Base-by-base conservation (phyloP, 176 grass and related monocot genomes). In the Paspalum notatum region DNA sequence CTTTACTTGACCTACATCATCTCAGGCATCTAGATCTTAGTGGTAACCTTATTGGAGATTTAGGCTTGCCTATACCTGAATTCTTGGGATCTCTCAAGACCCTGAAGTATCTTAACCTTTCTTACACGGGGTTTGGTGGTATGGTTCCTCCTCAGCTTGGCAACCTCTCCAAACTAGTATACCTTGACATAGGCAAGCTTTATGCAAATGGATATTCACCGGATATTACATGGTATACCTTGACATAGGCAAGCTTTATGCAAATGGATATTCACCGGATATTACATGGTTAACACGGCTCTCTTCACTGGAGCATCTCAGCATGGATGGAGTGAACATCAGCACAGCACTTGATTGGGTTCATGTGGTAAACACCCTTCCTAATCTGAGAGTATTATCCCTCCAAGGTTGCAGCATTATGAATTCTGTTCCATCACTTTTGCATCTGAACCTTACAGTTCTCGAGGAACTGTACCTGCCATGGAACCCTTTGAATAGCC, bases 51-150 rank as follows among this genome's bases (percentile, higher is more conserved):
- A 74, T 89, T 8, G 10, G 9, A 40, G 41, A 18, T 1, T 2
- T 22, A 47, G 15, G 42, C n/a, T 8, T 8, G 14, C 27, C 5
- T 15, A 63, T 81, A 39, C 87, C 81, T 18, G 24, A 71, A 16
- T 85, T 81, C 39, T 76, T 81, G 46, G 82, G 81, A 13, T 89
- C 82, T 17, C 41, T 89, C 8, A 49, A 51, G 22, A 32, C 45
- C 15, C 67, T 88, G 66, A 66, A 4, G 5, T 74, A 83, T 79
- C 80, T 88, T 18, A 83, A 78, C 42, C 64, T 88, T 9, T 46
- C 63, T 6, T 0, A 1, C 1, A 50, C 12, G 8, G 7, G 7
- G 9, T 90, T 85, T 39, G 3, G 3, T 40, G 83, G 83, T n/a
- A 58, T 0, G 49, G 54, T 90, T 14, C 88, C 88, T 41, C 78